Evolutionary conservation across 257 asterid genomes (phyloP), one percentile per base, ranked within the genome.

Genomic region (Solanum gracilifrons): DNA sequence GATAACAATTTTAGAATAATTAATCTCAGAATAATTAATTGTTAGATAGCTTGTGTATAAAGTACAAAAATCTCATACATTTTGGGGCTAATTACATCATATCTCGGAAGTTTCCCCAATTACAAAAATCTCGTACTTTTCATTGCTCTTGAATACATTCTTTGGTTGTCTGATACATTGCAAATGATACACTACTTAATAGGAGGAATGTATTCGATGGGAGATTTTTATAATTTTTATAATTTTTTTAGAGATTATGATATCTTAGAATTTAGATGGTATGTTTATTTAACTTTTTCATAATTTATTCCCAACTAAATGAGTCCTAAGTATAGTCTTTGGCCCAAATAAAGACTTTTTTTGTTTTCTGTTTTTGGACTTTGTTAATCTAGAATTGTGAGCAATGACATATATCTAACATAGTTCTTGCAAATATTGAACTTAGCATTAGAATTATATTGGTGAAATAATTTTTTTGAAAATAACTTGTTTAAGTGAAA

Each of bases 211-310:
- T 48, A 48, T 48, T 0, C 7, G 6, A 48, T 0, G 2, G 23
- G 1, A 51, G 23, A 51, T 16, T 51, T 20, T 51, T 51, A 1
- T 0, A 18, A 16, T 16, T 51, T 6, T 51, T 51, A 5, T 2
- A 6, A 48, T 48, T 48, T 48, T 48, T 48, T 48, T 51, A 51
- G 64, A 18, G 64, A 55, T 18, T 18, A 55, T 55, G 10, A 55
- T 48, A 18, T 2, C 64, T 51, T 18, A n/a, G n/a, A n/a, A n/a
- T n/a, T n/a, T n/a, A 6, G 0, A 0, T 6, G 8, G n/a, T 18
- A 18, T 51, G 0, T 18, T 51, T 51, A 18, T 18, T 0, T 2
- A 55, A 18, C 10, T 55, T 18, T 18, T 55, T 2, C 10, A 18
- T 55, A 55, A 55, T 18, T 6, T 55, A 55, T 48, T 1, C 21